A percentile compares a stretch with the other conserved stretches of the same genome.
These are phyloP conservation scores for Pyricularia sp. DNA, from an alignment of 2,329 filamentous ascomycete genomes.

Conservation along the genomic window DNA sequence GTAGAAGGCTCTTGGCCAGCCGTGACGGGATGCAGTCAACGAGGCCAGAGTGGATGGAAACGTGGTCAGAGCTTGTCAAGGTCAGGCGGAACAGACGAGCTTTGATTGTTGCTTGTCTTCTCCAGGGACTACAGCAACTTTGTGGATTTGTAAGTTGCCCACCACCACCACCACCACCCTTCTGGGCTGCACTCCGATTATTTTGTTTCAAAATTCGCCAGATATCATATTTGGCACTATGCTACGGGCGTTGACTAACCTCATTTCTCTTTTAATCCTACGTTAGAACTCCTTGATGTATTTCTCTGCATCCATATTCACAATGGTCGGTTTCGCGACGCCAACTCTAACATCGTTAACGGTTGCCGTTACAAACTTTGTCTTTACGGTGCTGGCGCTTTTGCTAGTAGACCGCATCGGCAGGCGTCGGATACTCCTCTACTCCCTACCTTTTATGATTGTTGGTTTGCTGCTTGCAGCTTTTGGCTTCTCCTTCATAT, in stretches of 20 bases:
- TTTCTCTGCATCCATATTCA: conserved; percentile 73
- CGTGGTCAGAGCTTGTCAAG: conserved; percentile 39
- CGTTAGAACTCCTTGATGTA: conserved; percentile 81
- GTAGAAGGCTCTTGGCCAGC: conserved; percentile 22
- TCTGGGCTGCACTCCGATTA: not conserved
- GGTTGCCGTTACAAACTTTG: conserved; percentile 69
- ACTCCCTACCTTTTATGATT: conserved; percentile 75
- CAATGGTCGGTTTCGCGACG: conserved; percentile 61
- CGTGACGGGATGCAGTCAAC: conserved; percentile 5
- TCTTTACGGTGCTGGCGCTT: conserved; percentile 65
- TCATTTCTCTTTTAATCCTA: no score
- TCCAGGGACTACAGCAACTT: conserved; percentile 80
- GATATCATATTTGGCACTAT: not conserved
- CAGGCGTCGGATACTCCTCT: conserved; percentile 65
- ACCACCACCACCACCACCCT: not conserved
- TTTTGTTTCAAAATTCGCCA: not conserved
- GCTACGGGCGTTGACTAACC: not conserved
- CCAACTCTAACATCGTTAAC: conserved; percentile 70
- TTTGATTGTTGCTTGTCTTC: conserved; percentile 68
- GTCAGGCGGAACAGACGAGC: conserved; percentile 58
- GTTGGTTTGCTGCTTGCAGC: conserved; percentile 58
- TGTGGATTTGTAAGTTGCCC: conserved; percentile 59
- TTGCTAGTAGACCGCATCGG: conserved; percentile 68
- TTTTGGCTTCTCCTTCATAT: conserved; percentile 55
- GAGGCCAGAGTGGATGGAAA: conserved; percentile 23